A percentile compares a stretch with the other conserved stretches of the same genome.
Evolutionary conservation across 2,329 filamentous ascomycete species (phyloP).

Genomic region (Chalaropsis ovoidea): DNA sequence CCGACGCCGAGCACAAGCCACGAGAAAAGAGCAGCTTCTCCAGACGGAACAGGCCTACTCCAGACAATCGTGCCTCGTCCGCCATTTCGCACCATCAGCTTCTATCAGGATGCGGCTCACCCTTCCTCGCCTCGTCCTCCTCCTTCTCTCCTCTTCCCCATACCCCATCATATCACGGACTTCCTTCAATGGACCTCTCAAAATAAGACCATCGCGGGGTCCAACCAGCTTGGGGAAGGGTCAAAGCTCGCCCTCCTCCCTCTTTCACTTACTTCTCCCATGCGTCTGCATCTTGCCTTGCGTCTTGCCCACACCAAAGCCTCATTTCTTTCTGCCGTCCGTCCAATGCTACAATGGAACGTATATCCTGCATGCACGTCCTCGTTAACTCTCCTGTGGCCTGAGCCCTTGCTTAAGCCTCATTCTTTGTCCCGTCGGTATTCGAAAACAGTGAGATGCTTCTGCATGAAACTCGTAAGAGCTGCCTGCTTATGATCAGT

Average conservation of each 20-base stretch:
- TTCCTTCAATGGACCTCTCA: slow-evolving; percentile 8
- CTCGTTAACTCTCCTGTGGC: neutral
- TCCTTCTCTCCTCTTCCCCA: neutral
- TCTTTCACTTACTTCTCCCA: neutral
- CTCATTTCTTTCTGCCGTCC: neutral
- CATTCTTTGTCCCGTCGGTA: neutral
- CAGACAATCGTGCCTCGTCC: neutral
- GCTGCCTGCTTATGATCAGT: too few relatives aligned
- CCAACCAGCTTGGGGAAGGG: slow-evolving; percentile 8
- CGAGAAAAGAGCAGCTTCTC: neutral
- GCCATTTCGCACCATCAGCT: neutral
- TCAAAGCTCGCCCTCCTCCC: slow-evolving; percentile 1
- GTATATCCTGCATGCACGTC: neutral
- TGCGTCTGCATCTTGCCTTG: neutral
- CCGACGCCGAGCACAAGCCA: neutral
- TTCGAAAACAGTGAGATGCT: neutral
- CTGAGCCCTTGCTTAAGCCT: neutral
- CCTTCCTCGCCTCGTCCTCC: neutral
- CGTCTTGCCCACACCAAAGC: neutral
- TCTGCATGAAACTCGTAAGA: neutral
- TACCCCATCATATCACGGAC: slow-evolving; percentile 6
- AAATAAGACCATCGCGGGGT: neutral
- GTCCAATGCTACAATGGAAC: neutral
- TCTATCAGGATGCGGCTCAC: slow-evolving; percentile 13
- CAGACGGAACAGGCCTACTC: neutral